Percentiles rank a stretch among this genome's conserved stretches.
These are phyloP conservation scores for Lentinula sp. DNA, from an alignment of 768 basidiomycete species.

Conservation along the genomic window DNA sequence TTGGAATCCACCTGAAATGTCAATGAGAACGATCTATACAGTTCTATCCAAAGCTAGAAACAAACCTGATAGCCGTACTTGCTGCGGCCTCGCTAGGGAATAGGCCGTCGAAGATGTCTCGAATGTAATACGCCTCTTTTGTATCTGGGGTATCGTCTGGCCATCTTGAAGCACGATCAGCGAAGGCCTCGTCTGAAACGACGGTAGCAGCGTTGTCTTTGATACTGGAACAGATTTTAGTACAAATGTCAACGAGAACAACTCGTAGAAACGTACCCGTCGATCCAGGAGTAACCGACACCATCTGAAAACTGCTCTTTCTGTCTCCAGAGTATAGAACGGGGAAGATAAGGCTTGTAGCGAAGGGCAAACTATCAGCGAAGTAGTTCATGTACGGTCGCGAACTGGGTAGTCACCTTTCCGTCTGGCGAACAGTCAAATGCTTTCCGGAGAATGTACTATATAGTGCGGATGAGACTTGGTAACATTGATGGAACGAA, in stretches of 20 bases:
- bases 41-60: slow-evolving; percentile 9
- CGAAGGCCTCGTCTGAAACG: slow-evolving; percentile 81
- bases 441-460: slow-evolving; percentile 95
- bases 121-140: slow-evolving; percentile 93
- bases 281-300: slow-evolving; percentile 98
- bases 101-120: slow-evolving; percentile 87
- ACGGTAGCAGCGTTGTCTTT: slow-evolving; percentile 76
- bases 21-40: slow-evolving; percentile 3
- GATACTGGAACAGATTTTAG: slow-evolving; percentile 44
- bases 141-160: slow-evolving; percentile 81
- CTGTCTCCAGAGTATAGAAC: slow-evolving; percentile 94
- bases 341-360: slow-evolving; percentile 81
- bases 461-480: slow-evolving; percentile 6
- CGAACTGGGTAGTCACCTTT: slow-evolving; percentile 36
- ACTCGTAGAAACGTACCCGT: slow-evolving; percentile 53
- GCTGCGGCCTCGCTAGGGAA: slow-evolving; percentile 88
- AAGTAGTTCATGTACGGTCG: background rate
- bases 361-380: background rate
- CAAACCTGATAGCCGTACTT: slow-evolving; percentile 83
- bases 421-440: slow-evolving; percentile 84
- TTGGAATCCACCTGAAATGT: slow-evolving; percentile 74
- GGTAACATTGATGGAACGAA: slow-evolving; percentile 4
- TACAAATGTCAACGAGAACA: background rate
- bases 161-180: slow-evolving; percentile 70
- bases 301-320: slow-evolving; percentile 99